These are phyloP conservation scores for Coemansia sp. DNA, from an alignment of 192 early-diverging fungal genomes.

Conservation along the genomic window DNA sequence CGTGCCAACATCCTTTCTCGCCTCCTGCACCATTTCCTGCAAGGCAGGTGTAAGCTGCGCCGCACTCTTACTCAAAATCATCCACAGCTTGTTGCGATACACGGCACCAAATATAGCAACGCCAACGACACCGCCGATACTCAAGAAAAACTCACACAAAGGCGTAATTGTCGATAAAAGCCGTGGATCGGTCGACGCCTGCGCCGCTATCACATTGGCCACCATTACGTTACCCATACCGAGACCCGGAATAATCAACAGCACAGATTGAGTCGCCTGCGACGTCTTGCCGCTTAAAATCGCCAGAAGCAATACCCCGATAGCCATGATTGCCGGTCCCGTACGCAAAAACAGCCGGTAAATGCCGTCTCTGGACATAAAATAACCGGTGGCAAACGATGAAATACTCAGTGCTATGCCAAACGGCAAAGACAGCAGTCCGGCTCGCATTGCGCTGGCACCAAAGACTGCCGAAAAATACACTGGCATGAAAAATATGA, in stretches of 20 bases:
- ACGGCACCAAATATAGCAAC: conserved; percentile 62
- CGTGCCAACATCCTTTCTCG: conserved; percentile 47
- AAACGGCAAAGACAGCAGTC: conserved; percentile 78
- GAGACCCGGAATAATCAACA: conserved; percentile 66
- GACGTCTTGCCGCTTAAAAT: conserved; percentile 55
- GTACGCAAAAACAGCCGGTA: conserved; percentile 67
- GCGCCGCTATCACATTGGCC: conserved; percentile 68
- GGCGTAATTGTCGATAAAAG: conserved; percentile 70
- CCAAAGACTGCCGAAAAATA: conserved; percentile 75
- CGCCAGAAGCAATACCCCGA: conserved; percentile 63
- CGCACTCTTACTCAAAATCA: conserved; percentile 22
- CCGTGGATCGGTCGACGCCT: conserved; percentile 61
- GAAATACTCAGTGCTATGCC: conserved; percentile 69
- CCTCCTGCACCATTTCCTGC: conserved; percentile 56
- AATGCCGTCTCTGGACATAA: conserved; percentile 59
- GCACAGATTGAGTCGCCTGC: conserved; percentile 56
- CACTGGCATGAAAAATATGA: conserved; percentile 65
- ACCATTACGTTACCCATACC: conserved; percentile 80
- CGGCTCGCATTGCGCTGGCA: conserved; percentile 68
- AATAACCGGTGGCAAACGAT: conserved; percentile 66
- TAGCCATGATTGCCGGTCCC: conserved; percentile 63
- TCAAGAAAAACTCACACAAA: conserved; percentile 66
- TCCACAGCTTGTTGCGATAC: conserved; percentile 62
- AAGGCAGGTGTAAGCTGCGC: conserved; percentile 27
- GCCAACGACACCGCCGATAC: conserved; percentile 66